Evolutionary conservation across 257 asterid genomes (phyloP), one percentile per base, ranked within the genome.

Genomic region (Petunia axillaris): DNA sequence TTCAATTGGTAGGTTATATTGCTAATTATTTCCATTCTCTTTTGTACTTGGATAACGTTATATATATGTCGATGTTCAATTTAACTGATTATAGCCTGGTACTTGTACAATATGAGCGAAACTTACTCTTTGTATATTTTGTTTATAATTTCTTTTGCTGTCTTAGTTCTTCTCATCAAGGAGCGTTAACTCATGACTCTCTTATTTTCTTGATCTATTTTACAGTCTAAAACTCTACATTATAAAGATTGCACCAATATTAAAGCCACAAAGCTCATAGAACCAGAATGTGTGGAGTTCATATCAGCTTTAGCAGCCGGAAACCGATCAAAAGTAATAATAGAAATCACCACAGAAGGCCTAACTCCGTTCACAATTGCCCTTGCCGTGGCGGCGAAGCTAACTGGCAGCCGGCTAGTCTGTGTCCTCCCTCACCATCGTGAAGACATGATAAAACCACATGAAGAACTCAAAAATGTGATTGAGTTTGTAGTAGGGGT

Each of bases 301-400:
- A 71, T 83, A 43, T 78, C 85, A 53, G 85, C 85, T 9, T 83
- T 83, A 60, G 85, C 85, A 60, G 85, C 85, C 15, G 83, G 83
- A 63, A 83, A 79, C 14, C 37, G 80, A 55, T 79, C 85, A 3
- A 78, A 78, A 57, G 14, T 79, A 35, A 83, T 83, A 15, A 41
- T 79, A 6, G 80, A 83, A 57, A 64, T 83, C 43, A 73, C 73
- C 54, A 58, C 80, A 36, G 80, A 64, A 64, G 77, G 82, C 40
- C 37, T 64, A 11, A 78, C 80, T 5, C 85, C 82, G 5, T n/a
- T 79, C 48, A 83, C 83, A 1, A 54, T 79, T 7, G 83, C 85
- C 63, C 55, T 83, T 35, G 83, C 85, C 3, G 77, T 83, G 59
- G 85, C 85, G 5, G 62, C 83, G 44, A 83, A 74, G 37, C 82